Evolutionary conservation across 2,329 filamentous ascomycete species (phyloP).

Genomic region (Trichoderma hamatum): DNA sequence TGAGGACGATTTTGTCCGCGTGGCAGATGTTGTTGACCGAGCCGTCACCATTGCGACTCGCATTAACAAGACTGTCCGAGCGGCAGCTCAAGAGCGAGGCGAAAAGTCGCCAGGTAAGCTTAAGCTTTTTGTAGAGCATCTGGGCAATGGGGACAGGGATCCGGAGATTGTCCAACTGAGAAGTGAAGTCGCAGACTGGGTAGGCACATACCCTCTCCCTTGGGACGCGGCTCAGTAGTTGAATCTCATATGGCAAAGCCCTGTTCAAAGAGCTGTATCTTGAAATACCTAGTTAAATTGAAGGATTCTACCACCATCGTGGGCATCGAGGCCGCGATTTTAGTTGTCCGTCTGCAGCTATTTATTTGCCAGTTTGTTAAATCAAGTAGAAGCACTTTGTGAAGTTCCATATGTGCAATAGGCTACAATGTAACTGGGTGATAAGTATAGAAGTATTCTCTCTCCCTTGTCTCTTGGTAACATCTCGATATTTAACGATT

Average conservation of each 20-base stretch:
- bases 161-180: slow-evolving; percentile 73
- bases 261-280: not conserved
- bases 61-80: slow-evolving; percentile 72
- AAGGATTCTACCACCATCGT: not conserved
- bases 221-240: slow-evolving; percentile 55
- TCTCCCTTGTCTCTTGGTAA: slow-evolving; percentile 10
- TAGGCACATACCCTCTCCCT: slow-evolving; percentile 71
- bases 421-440: not conserved
- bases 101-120: slow-evolving; percentile 68
- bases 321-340: not conserved
- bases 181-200: slow-evolving; percentile 78
- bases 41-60: slow-evolving; percentile 78
- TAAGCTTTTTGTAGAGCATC: slow-evolving; percentile 68
- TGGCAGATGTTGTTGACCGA: slow-evolving; percentile 83
- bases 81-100: slow-evolving; percentile 67
- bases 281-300: not conserved
- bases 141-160: slow-evolving; percentile 68
- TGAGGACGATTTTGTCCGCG: slow-evolving; percentile 82
- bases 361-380: not conserved
- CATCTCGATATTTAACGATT: not conserved
- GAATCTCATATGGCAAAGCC: not conserved
- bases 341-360: not conserved
- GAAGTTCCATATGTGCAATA: not conserved
- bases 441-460: not conserved
- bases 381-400: not conserved